Evolutionary conservation across 2,329 filamentous ascomycete species (phyloP).

Genomic region (Zopfia rhizophila): DNA sequence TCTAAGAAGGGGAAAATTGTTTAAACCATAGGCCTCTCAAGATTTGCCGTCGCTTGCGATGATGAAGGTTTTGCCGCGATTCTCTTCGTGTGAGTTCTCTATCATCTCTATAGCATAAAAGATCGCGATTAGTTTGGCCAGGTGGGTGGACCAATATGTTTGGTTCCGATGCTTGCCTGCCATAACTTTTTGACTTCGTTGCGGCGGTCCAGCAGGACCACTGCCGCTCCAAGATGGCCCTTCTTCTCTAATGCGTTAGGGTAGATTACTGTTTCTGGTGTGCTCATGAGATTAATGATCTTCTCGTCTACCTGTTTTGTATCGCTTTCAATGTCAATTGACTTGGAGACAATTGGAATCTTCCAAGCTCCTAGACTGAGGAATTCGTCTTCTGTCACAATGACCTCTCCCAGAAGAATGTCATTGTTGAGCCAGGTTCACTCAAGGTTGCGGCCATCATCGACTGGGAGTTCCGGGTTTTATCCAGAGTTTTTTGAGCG

Average conservation of each 20-base stretch:
- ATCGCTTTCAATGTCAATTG: too few species aligned
- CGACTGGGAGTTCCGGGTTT: slow-evolving; percentile 55
- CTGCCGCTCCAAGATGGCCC: too few species aligned
- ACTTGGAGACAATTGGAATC: slow-evolving; percentile 8
- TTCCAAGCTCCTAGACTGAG: slow-evolving; percentile 3
- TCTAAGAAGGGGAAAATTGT: slow-evolving; percentile 9
- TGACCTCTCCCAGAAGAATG: slow-evolving; percentile 38
- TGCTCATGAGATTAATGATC: too few species aligned
- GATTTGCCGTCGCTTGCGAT: neutral
- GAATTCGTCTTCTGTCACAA: slow-evolving; percentile 40
- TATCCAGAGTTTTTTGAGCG: slow-evolving; percentile 45
- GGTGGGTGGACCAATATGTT: too few species aligned
- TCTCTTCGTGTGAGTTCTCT: neutral
- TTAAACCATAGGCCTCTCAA: neutral
- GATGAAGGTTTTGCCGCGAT: neutral
- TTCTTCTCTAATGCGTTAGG: too few species aligned
- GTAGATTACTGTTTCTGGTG: too few species aligned
- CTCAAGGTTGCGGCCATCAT: slow-evolving; percentile 50
- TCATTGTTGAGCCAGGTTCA: slow-evolving; percentile 41
- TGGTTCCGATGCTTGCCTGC: too few species aligned
- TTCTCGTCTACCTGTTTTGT: too few species aligned
- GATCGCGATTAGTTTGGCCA: neutral
- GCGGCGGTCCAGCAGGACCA: too few species aligned
- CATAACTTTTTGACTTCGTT: too few species aligned
- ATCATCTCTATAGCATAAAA: neutral